Conservation (phyloP, 345 rosid genomes). For the Turnera subulata region DNA sequence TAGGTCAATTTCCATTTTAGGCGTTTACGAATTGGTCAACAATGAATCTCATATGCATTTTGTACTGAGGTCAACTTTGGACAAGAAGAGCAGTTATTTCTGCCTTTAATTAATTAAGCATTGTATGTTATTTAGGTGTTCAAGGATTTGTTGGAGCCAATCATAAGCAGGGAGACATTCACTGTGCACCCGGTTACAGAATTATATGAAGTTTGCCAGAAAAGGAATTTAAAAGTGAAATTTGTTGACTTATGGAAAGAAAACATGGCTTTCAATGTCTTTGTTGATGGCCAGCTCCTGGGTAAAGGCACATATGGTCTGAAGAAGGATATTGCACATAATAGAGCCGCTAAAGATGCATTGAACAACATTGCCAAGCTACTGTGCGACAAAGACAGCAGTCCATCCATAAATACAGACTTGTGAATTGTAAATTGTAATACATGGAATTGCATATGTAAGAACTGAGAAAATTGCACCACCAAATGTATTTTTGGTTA, state of each 20-base stretch:
- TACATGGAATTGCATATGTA: too few relatives aligned
- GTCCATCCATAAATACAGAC: not conserved
- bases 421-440: too few relatives aligned
- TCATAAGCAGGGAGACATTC: constrained; percentile 34
- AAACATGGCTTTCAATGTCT: constrained; percentile 28
- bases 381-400: not conserved
- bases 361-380: constrained; percentile 32
- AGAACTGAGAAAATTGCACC: too few relatives aligned
- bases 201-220: constrained; percentile 54
- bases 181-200: constrained; percentile 43
- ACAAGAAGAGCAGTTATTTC: too few relatives aligned
- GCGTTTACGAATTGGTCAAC: too few relatives aligned
- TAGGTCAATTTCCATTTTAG: too few relatives aligned
- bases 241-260: constrained; percentile 49
- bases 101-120: not conserved
- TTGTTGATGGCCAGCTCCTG: constrained; percentile 28
- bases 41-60: too few relatives aligned
- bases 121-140: constrained; percentile 37
- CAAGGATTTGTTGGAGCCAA: constrained; percentile 50
- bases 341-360: constrained; percentile 64
- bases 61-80: too few relatives aligned
- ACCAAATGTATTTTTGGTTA: too few relatives aligned
- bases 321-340: constrained; percentile 53
- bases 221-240: constrained; percentile 37
- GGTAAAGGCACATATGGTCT: constrained; percentile 33